Evolutionary conservation across 208 protist species (phyloP).

Genomic region (Acanthamoeba lenticulata): DNA sequence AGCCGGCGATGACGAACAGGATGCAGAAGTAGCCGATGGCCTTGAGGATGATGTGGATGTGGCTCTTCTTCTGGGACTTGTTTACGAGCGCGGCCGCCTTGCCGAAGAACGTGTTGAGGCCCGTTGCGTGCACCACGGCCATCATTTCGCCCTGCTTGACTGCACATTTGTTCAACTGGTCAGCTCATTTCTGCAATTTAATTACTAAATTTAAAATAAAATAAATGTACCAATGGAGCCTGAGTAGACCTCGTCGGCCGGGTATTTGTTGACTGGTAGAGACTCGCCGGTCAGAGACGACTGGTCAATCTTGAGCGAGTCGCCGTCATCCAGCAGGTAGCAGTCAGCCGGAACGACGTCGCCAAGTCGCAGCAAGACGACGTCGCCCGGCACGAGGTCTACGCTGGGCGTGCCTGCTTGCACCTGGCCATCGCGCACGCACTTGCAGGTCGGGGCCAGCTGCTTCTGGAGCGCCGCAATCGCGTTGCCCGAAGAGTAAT

Average conservation of each 20-base stretch:
- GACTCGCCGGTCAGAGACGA: constrained; percentile 95
- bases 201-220: too few relatives aligned
- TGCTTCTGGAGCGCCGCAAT: constrained; percentile 92
- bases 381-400: constrained; percentile 89
- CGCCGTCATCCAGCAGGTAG: constrained; percentile 79
- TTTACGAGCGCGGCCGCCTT: constrained; percentile 92
- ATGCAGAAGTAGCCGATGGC: constrained; percentile 84
- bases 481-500: constrained; percentile 93
- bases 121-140: constrained; percentile 88
- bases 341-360: constrained; percentile 94
- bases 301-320: constrained; percentile 93
- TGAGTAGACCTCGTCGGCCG: constrained; percentile 92
- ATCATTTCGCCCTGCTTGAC: constrained; percentile 86
- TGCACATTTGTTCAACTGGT: not conserved
- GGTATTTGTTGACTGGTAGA: constrained; percentile 92
- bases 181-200: too few relatives aligned
- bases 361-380: constrained; percentile 92
- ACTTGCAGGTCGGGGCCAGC: constrained; percentile 89
- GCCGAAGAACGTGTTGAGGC: constrained; percentile 94
- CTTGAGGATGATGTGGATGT: constrained; percentile 73
- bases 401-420: constrained; percentile 60
- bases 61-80: constrained; percentile 70
- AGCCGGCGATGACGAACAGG: constrained; percentile 75
- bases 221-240: constrained; percentile 90
- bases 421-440: constrained; percentile 90